phyloP scores from a whole-genome alignment of 148 eudicot species.

The Rhododendron ovatum region DNA sequence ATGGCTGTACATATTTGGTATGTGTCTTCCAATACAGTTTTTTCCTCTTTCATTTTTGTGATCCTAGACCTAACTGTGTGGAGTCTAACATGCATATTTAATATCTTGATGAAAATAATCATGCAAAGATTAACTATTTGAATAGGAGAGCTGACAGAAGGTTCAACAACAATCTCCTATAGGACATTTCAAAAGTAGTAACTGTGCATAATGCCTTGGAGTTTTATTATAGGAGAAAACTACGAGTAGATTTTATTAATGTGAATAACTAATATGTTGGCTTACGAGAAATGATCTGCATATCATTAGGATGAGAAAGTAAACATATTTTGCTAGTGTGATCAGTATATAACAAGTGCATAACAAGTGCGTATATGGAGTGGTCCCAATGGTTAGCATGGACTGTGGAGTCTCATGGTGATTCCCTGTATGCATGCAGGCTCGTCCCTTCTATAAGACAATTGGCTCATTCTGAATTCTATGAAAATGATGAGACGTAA shows the following conservation, averaged over 20 bases:
- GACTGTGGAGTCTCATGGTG: not conserved
- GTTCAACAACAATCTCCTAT: not conserved
- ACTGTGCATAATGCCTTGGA: not conserved
- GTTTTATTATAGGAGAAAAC: not conserved
- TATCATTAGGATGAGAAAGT: no score
- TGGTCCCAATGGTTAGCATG: not conserved
- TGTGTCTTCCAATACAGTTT: not conserved
- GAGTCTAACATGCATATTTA: not conserved
- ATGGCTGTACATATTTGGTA: constrained; percentile 1
- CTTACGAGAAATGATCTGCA: not conserved
- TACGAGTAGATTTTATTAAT: not conserved
- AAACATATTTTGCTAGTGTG: no score
- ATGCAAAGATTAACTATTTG: not conserved
- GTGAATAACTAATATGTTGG: not conserved
- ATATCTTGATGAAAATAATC: not conserved
- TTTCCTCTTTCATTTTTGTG: not conserved
- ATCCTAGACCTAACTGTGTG: not conserved
- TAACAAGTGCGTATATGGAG: not conserved
- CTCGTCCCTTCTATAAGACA: not conserved
- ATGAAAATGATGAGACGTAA: not conserved
- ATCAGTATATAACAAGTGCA: no score
- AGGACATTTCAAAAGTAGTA: not conserved
- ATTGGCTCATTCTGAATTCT: not conserved
- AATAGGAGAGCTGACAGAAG: not conserved
- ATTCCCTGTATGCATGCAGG: not conserved